Evolutionary conservation across 2,329 filamentous ascomycete genomes (phyloP).

Genomic region (Fusarium penzigii): DNA sequence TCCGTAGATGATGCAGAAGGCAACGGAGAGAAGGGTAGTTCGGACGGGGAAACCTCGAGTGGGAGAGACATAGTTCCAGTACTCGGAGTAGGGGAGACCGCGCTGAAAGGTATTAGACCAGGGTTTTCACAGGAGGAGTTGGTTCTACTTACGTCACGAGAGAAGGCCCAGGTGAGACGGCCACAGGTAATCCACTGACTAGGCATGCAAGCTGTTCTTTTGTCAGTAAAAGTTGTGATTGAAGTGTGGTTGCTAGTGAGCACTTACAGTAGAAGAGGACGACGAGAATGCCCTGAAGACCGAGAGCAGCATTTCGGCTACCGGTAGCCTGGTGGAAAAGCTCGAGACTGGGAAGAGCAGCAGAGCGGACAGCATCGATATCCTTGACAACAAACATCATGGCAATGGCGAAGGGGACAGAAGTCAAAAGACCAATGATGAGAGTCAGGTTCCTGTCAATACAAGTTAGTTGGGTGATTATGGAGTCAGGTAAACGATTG

Average conservation of each 20-base stretch:
- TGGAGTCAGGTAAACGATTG: background rate
- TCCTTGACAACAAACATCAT: slow-evolving; percentile 30
- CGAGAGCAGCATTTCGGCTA: background rate
- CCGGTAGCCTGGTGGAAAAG: slow-evolving; percentile 20
- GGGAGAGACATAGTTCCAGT: slow-evolving; percentile 25
- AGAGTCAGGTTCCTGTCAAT: slow-evolving; percentile 9
- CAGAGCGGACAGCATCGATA: slow-evolving; percentile 26
- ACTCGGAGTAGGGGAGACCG: slow-evolving; percentile 15
- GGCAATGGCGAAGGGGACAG: slow-evolving; percentile 29
- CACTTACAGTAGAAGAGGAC: slow-evolving; percentile 4
- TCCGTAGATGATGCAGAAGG: slow-evolving; percentile 32
- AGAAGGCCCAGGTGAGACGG: slow-evolving; percentile 35
- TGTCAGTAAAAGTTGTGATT: background rate
- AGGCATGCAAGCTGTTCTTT: slow-evolving; percentile 21
- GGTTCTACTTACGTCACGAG: slow-evolving; percentile 31
- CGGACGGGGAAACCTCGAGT: slow-evolving; percentile 28
- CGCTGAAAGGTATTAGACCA: background rate
- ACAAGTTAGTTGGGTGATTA: background rate
- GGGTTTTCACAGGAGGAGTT: background rate
- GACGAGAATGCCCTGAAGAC: background rate
- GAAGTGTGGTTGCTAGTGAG: background rate
- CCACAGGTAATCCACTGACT: slow-evolving; percentile 34
- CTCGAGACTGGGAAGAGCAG: slow-evolving; percentile 19
- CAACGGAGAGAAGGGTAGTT: slow-evolving; percentile 28
- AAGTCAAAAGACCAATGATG: slow-evolving; percentile 29